These are phyloP conservation scores for Fragilariopsis cylindrus DNA, from an alignment of 108 stramenopile genomes.

Conservation along the genomic window DNA sequence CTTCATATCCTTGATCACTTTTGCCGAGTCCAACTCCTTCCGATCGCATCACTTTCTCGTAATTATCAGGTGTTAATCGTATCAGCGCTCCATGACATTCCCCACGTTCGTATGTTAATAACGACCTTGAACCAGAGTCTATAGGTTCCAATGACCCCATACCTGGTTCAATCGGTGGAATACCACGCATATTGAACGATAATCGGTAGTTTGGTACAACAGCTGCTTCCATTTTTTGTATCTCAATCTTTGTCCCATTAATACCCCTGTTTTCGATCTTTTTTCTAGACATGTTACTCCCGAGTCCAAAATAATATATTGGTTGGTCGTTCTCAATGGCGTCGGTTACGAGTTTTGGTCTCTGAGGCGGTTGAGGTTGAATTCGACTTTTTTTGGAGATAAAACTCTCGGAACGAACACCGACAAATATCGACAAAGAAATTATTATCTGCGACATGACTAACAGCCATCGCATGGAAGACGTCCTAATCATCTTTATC, in stretches of 20 bases:
- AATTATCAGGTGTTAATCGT: slow-evolving; percentile 43
- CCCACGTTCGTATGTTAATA: slow-evolving; percentile 32
- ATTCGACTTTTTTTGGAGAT: background rate
- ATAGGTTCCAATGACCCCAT: slow-evolving; percentile 54
- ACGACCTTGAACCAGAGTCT: slow-evolving; percentile 21
- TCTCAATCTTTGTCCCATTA: slow-evolving; percentile 40
- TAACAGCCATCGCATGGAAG: background rate
- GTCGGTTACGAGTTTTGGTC: slow-evolving; percentile 33
- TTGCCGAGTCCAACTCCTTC: slow-evolving; percentile 43
- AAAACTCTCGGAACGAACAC: background rate
- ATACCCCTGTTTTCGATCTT: slow-evolving; percentile 50
- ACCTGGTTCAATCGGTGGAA: slow-evolving; percentile 58
- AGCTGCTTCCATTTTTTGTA: slow-evolving; percentile 38
- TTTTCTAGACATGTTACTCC: slow-evolving; percentile 48
- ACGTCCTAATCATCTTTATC: no score
- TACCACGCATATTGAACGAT: slow-evolving; percentile 57
- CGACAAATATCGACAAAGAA: background rate
- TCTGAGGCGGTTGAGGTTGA: background rate
- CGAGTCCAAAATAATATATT: slow-evolving; percentile 62
- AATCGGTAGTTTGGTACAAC: slow-evolving; percentile 44
- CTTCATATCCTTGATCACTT: slow-evolving; percentile 46
- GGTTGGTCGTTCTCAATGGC: slow-evolving; percentile 24
- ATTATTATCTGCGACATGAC: background rate
- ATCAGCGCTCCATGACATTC: slow-evolving; percentile 64
- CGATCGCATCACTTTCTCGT: slow-evolving; percentile 48